phyloP scores from a whole-genome alignment of 768 basidiomycete species.

The Amanita polypyramis region DNA sequence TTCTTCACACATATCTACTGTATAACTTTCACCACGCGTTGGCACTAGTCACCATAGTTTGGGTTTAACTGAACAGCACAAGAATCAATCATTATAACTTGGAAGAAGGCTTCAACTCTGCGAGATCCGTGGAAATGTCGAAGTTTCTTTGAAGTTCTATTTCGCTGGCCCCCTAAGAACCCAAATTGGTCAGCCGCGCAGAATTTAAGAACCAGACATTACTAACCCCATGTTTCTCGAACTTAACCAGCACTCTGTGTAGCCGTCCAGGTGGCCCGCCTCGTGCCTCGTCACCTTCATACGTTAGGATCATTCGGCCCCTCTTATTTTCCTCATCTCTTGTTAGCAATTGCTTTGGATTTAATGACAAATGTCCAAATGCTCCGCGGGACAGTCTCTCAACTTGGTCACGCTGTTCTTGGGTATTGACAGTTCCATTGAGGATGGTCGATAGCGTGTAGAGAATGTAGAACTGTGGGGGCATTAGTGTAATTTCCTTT shows the following conservation, averaged over 20 bases:
- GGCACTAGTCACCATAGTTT: too few species aligned
- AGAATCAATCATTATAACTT: neutral
- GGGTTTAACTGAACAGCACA: too few species aligned
- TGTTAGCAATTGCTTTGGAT: conserved; percentile 29
- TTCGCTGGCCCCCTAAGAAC: conserved; percentile 35
- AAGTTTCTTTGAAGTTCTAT: conserved; percentile 53
- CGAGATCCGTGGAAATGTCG: conserved; percentile 49
- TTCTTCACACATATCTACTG: too few species aligned
- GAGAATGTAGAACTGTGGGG: conserved; percentile 67
- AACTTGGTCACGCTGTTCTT: conserved; percentile 35
- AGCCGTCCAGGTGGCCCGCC: conserved; percentile 49
- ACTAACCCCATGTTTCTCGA: conserved; percentile 42
- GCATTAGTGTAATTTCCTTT: conserved; percentile 51
- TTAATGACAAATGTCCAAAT: conserved; percentile 56
- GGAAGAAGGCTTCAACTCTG: neutral
- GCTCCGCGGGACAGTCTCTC: conserved; percentile 35
- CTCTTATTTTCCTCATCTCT: conserved; percentile 23
- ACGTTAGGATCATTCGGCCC: conserved; percentile 42
- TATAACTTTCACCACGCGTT: too few species aligned
- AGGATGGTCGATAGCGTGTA: conserved; percentile 48
- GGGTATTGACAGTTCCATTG: conserved; percentile 27
- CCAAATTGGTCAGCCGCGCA: neutral
- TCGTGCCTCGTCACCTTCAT: conserved; percentile 61
- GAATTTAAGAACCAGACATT: neutral
- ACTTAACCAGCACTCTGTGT: conserved; percentile 45